Percentiles rank a stretch among this genome's conserved stretches.
Evolutionary conservation across 2,329 filamentous ascomycete species (phyloP).

Genomic region (Sphaerulina musiva): DNA sequence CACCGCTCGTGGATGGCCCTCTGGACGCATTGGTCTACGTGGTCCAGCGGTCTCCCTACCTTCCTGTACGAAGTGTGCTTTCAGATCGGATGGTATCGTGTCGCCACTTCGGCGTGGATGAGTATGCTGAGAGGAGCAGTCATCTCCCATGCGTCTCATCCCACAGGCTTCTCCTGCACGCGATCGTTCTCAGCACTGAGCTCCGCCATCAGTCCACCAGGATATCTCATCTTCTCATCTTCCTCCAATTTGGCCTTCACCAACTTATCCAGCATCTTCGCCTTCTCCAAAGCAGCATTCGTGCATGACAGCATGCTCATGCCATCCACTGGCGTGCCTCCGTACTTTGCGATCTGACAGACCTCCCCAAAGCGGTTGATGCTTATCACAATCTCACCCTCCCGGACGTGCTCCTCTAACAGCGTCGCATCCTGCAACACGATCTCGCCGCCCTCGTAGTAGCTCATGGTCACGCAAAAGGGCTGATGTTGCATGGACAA

Average conservation of each 20-base stretch:
- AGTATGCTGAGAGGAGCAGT: background rate
- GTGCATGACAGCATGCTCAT: constrained; percentile 70
- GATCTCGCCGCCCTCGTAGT: constrained; percentile 65
- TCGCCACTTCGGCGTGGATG: background rate
- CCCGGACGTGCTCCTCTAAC: constrained; percentile 69
- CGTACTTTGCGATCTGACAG: constrained; percentile 85
- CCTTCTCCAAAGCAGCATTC: constrained; percentile 66
- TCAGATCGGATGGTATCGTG: background rate
- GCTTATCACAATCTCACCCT: constrained; percentile 70
- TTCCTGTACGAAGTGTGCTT: background rate
- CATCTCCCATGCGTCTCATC: background rate
- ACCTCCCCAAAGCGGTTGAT: constrained; percentile 86
- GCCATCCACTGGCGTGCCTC: constrained; percentile 75
- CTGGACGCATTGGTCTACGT: background rate
- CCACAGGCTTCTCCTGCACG: constrained; percentile 12
- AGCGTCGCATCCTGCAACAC: constrained; percentile 65
- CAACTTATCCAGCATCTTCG: constrained; percentile 68
- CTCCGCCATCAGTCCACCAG: constrained; percentile 72
- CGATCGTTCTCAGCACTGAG: constrained; percentile 73
- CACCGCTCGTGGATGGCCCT: too few species aligned
- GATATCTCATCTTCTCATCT: constrained; percentile 70
- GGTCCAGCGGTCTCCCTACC: background rate
- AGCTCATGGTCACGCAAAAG: constrained; percentile 83
- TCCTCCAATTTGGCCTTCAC: constrained; percentile 68
- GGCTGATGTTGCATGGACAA: constrained; percentile 88